phyloP scores from a whole-genome alignment of 2,329 filamentous ascomycete genomes.

The Alternaria sp. region DNA sequence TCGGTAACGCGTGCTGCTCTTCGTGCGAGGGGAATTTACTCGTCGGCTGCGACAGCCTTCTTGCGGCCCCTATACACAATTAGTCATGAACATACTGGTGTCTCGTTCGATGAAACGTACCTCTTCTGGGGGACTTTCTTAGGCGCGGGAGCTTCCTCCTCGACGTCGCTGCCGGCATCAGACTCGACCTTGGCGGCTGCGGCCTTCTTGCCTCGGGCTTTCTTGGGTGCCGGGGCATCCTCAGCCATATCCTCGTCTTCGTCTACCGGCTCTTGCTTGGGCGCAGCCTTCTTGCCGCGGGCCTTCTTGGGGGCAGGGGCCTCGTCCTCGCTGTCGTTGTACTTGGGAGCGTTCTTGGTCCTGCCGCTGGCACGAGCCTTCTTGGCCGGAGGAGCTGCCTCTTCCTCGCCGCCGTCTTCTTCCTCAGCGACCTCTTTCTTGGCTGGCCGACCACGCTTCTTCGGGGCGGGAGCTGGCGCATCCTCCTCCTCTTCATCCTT shows the following conservation, averaged over 20 bases:
- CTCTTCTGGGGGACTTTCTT: conserved; percentile 38
- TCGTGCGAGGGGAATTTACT: conserved; percentile 9
- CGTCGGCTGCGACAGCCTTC: conserved; percentile 25
- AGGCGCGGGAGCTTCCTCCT: conserved; percentile 3
- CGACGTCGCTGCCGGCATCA: conserved; percentile 12
- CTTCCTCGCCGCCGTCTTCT: conserved; percentile 24
- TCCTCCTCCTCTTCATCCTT: conserved; percentile 36
- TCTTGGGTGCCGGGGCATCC: conserved; percentile 33
- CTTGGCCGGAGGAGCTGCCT: conserved; percentile 26
- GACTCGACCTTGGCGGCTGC: conserved; percentile 20
- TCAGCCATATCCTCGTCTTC: conserved; percentile 17
- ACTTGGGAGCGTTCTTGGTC: conserved; percentile 11
- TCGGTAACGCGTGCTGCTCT: neutral
- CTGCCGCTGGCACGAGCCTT: conserved; percentile 22
- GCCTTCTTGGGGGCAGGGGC: conserved; percentile 40
- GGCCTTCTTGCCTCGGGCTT: conserved; percentile 41
- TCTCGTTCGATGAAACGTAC: conserved; percentile 12
- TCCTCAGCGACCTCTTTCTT: conserved; percentile 33
- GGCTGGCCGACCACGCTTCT: conserved; percentile 31
- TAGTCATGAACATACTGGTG: neutral
- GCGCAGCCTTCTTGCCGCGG: conserved; percentile 10
- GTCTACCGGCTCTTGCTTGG: conserved; percentile 12
- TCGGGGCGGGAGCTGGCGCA: conserved; percentile 35
- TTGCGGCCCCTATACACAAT: conserved; percentile 28
- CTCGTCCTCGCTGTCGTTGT: conserved; percentile 14